Evolutionary conservation across 2,329 filamentous ascomycete genomes (phyloP).

Genomic region (Monosporascus sp.): DNA sequence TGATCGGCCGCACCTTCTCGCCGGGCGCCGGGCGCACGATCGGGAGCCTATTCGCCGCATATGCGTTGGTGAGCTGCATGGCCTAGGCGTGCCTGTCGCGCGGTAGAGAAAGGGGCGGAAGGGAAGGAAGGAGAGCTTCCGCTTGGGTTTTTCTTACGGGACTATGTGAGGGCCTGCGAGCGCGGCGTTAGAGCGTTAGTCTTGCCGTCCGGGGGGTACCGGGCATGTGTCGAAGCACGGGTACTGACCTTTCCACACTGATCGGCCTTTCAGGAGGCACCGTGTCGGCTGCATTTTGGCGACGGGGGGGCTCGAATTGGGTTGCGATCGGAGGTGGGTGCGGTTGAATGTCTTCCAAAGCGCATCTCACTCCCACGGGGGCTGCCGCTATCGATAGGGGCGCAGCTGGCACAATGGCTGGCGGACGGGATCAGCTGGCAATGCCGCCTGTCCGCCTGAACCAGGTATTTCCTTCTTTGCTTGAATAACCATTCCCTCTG

Average conservation of each 20-base stretch:
- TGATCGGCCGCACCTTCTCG: slow-evolving; percentile 65
- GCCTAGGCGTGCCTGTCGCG: not conserved
- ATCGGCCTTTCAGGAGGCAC: slow-evolving; percentile 30
- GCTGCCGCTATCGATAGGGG: too few species aligned
- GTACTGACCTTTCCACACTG: slow-evolving; percentile 29
- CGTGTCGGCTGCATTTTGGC: slow-evolving; percentile 32
- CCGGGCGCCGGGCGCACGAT: slow-evolving; percentile 57
- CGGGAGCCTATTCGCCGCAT: slow-evolving; percentile 43
- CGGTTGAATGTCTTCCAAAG: too few species aligned
- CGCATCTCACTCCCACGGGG: too few species aligned
- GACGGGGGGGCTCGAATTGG: not conserved
- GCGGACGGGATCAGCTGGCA: too few species aligned
- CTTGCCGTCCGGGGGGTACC: not conserved
- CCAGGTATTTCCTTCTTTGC: too few species aligned
- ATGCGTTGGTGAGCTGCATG: not conserved
- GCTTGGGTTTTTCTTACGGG: slow-evolving; percentile 45
- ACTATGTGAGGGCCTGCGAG: slow-evolving; percentile 64
- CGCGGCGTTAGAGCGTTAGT: not conserved
- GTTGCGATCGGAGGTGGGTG: not conserved
- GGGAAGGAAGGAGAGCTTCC: too few species aligned
- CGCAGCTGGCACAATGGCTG: too few species aligned
- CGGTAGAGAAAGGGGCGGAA: too few species aligned
- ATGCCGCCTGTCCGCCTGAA: too few species aligned
- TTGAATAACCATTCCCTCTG: too few species aligned
- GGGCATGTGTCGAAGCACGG: not conserved